Conservation (phyloP, 2,329 filamentous ascomycete genomes). For the Aspergillus pseudoterreus region DNA sequence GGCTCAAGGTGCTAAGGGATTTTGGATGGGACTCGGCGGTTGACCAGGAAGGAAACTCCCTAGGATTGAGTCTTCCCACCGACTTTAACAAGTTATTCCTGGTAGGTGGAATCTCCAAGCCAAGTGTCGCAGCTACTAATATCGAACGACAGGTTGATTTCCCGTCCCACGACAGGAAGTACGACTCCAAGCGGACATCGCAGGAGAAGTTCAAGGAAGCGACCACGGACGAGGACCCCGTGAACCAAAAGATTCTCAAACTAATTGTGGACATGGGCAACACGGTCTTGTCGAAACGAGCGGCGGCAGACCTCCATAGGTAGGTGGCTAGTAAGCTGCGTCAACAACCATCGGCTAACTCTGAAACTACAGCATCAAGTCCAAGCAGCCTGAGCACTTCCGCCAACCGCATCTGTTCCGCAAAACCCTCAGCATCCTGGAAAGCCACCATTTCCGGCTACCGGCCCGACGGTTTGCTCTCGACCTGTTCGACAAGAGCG, state of each 20-base stretch:
- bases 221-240: constrained; percentile 57
- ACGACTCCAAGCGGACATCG: constrained; percentile 40
- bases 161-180: constrained; percentile 37
- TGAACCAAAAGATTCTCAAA: constrained; percentile 73
- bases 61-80: constrained; percentile 83
- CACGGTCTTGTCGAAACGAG: constrained; percentile 85
- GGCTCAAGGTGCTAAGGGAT: constrained; percentile 84
- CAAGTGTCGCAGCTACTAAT: constrained; percentile 2
- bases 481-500: constrained; percentile 88
- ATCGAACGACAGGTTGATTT: constrained; percentile 28
- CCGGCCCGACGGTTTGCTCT: constrained; percentile 85
- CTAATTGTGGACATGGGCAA: constrained; percentile 87
- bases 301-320: constrained; percentile 71
- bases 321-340: constrained; percentile 30
- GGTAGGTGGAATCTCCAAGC: constrained; percentile 39
- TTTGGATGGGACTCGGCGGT: constrained; percentile 91
- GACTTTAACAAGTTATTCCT: constrained; percentile 76
- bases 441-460: constrained; percentile 84
- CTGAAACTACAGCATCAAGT: constrained; percentile 61
- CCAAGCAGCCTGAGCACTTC: constrained; percentile 71
- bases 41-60: constrained; percentile 73
- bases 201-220: constrained; percentile 54
- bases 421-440: constrained; percentile 78
- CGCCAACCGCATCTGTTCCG: constrained; percentile 74
- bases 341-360: neutral